Conservation (phyloP, 768 basidiomycete species). For the button mushroom (Agaricus bisporus) region DNA sequence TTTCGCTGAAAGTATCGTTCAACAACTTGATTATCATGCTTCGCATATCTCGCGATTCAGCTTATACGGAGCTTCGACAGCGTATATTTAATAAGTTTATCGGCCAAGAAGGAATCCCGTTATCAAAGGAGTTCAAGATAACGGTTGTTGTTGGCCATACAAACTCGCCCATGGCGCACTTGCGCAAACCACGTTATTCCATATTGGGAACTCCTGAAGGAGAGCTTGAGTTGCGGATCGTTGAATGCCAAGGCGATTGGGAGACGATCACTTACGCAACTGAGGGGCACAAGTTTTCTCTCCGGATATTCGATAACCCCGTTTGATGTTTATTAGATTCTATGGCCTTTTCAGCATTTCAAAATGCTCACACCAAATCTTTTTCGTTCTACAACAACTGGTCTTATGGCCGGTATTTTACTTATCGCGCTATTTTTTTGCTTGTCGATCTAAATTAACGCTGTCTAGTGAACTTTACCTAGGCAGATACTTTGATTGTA, state of each 20-base stretch:
- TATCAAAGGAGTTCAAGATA: slow-evolving; percentile 50
- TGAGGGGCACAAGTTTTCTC: slow-evolving; percentile 45
- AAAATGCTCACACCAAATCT: too few relatives aligned
- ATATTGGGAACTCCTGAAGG: slow-evolving; percentile 26
- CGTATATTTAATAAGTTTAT: slow-evolving; percentile 63
- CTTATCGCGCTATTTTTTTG: not conserved
- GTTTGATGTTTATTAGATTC: slow-evolving; percentile 7
- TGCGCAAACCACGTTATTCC: slow-evolving; percentile 15
- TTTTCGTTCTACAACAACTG: too few relatives aligned
- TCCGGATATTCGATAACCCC: slow-evolving; percentile 46
- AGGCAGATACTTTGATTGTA: not conserved
- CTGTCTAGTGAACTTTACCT: not conserved
- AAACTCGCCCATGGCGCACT: slow-evolving; percentile 6
- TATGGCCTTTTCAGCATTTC: not conserved
- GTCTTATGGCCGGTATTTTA: too few relatives aligned
- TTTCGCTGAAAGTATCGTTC: slow-evolving; percentile 61
- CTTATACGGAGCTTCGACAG: slow-evolving; percentile 48
- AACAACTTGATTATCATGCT: slow-evolving; percentile 59
- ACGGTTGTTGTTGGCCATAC: slow-evolving; percentile 35
- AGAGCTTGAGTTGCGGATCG: slow-evolving; percentile 35
- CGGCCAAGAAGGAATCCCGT: slow-evolving; percentile 49
- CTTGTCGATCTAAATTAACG: not conserved
- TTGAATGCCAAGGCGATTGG: slow-evolving; percentile 60
- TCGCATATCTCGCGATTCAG: slow-evolving; percentile 39
- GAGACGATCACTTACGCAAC: slow-evolving; percentile 36